phyloP scores from a whole-genome alignment of 345 rosid genomes.

The Cardamine chenopodiifolia region DNA sequence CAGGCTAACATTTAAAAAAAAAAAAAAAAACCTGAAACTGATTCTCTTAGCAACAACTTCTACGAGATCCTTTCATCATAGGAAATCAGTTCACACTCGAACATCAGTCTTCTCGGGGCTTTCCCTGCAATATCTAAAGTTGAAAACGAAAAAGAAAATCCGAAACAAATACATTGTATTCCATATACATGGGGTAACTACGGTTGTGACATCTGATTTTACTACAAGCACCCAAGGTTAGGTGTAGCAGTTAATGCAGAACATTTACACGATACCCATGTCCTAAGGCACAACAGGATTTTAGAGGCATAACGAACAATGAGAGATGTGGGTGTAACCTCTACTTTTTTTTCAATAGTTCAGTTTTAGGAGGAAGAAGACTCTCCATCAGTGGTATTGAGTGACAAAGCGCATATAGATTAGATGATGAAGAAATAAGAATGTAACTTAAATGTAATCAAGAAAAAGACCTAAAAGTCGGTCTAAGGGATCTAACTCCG shows the following conservation, averaged over 20 bases:
- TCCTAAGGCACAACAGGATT: conserved; percentile 29
- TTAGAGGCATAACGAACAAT: conserved; percentile 27
- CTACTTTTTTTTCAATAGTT: conserved; percentile 32
- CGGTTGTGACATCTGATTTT: conserved; percentile 26
- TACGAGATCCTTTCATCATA: conserved; percentile 27
- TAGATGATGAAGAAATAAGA: conserved; percentile 37
- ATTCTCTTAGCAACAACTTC: conserved; percentile 34
- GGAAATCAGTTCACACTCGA: conserved; percentile 11
- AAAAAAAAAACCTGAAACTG: conserved; percentile 23
- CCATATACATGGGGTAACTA: conserved; percentile 37
- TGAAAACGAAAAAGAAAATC: conserved; percentile 26
- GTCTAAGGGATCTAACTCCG: conserved; percentile 58
- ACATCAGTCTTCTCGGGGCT: conserved; percentile 22
- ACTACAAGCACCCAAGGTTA: conserved; percentile 35
- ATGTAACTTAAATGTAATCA: conserved; percentile 36
- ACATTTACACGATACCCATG: conserved; percentile 29
- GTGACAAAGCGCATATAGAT: conserved; percentile 33
- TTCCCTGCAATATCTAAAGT: conserved; percentile 42
- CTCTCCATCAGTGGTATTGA: conserved; percentile 29
- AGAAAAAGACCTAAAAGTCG: conserved; percentile 45
- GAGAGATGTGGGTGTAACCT: conserved; percentile 30
- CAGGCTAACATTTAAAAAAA: background rate
- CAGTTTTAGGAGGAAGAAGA: conserved; percentile 33
- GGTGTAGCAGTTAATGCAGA: conserved; percentile 20
- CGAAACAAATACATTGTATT: conserved; percentile 21